A percentile compares a stretch with the other conserved stretches of the same genome.
phyloP scores from a whole-genome alignment of 2,329 filamentous ascomycete genomes.

The Biscogniauxia marginata region DNA sequence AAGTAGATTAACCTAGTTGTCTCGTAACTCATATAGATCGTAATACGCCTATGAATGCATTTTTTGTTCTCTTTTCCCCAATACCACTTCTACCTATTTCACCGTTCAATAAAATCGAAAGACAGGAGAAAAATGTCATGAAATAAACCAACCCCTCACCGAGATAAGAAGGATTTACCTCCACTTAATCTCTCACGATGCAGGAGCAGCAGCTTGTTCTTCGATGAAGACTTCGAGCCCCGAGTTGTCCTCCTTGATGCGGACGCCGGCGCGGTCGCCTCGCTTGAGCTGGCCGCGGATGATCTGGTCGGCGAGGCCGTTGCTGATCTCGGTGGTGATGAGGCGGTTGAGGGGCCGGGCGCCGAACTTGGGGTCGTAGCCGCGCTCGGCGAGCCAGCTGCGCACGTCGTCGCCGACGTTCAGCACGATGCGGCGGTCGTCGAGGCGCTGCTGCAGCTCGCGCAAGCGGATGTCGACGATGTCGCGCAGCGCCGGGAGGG shows the following conservation, averaged over 20 bases:
- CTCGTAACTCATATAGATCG: background rate
- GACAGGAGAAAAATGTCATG: background rate
- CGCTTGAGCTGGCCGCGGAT: constrained; percentile 79
- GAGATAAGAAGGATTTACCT: no score
- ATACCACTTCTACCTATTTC: background rate
- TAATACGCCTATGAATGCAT: background rate
- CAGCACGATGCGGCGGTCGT: constrained; percentile 80
- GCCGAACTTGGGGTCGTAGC: constrained; percentile 89
- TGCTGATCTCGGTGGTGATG: constrained; percentile 87
- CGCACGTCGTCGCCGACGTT: constrained; percentile 70
- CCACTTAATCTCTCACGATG: no score
- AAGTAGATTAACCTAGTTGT: no score
- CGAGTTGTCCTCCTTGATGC: constrained; percentile 60
- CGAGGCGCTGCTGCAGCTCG: constrained; percentile 79
- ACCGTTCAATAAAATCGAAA: background rate
- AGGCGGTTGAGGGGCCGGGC: constrained; percentile 87
- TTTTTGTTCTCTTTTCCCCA: background rate
- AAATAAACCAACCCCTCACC: no score
- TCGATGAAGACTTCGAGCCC: constrained; percentile 50
- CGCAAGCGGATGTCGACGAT: constrained; percentile 90
- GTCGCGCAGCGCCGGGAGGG: constrained; percentile 73
- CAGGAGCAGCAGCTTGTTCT: constrained; percentile 3
- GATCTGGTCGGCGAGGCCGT: constrained; percentile 85
- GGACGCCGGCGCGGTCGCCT: constrained; percentile 71
- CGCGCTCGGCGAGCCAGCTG: constrained; percentile 82